Base-by-base conservation (phyloP, 1,139 yeast genomes). In the Arxiozyma slooffiae region DNA sequence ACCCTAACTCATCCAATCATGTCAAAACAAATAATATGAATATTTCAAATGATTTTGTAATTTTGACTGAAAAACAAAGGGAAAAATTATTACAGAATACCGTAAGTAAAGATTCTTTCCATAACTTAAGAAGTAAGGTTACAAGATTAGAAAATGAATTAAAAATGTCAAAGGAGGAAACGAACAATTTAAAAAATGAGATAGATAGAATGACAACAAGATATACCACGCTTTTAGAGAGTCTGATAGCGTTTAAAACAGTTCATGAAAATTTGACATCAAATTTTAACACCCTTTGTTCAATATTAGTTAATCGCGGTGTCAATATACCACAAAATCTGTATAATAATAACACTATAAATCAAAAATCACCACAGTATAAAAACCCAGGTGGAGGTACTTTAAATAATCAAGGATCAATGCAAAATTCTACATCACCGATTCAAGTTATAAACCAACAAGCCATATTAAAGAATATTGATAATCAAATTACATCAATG, bases 171-270 rank as follows among this genome's bases (percentile, higher is more conserved):
- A 70, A 63, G 48, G 66, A 66, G 38, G 82, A 79, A 64, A 69
- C 54, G 53, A 60, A 42, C 57, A 80, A 53, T 59, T 61, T 55
- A 68, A 72, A 63, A 49, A 49, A 59, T 38, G 84, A 80, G 48
- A 55, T 79, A 39, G 72, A 70, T 48, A 60, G 73, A 6, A 59
- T 80, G 56, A 75, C 77, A 53, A 71, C 76, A 34, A 81, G 82
- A 62, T 84, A 82, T 60, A 81, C 82, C 53, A 77, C 85, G 2
- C 72, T 85, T 34, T 71, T 83, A 44, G 85, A 82, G 50, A 78
- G 79, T 53, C 66, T 83, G 45, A 74, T 83, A 18, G 71, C 80
- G 0, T 67, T 81, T 52, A 80, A 79, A 58, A 71, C 75, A 17
- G 70, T 75, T 21, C 79, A 81, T 61, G 87, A 82, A 58, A 70